Base-by-base conservation (phyloP, 2,329 filamentous ascomycete genomes). In the Monilinia polystroma region DNA sequence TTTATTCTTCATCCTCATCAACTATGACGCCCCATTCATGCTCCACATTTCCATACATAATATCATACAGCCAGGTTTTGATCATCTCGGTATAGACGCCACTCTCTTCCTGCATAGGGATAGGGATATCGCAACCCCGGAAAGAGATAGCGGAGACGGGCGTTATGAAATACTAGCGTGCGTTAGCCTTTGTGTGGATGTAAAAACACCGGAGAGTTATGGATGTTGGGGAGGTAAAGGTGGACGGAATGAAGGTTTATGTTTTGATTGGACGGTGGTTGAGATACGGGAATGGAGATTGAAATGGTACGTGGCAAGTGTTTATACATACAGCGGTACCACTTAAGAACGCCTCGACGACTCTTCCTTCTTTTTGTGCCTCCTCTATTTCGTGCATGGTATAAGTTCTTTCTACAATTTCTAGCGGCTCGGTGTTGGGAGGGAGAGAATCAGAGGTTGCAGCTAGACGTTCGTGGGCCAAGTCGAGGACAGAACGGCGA, bases 301-400 rank as follows among this genome's bases (percentile, higher is more conserved):
- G 14, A 18, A 57, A 23, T 41, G 41, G 52, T 45, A 43, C 8
- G 7, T 3, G n/a, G 57, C 29, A 38, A 11, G 62, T 12, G 12
- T 7, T 11, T 38, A 63, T 70, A 85, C 87, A 82, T 81, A 90
- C 88, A 67, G 93, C 93, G 69, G 93, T 97, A 18, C 93, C 93
- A 38, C 90, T 87, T 4, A 90, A 90, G 75, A 97, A 97, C 2
- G 91, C 85, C 80, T 97, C 93, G 8, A 97, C 77, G 52, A 97
- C 77, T 3, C 93, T 83, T 2, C 91, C 92, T 75, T 96, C 91
- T 52, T 84, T 80, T 45, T 86, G 80, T 0, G 93, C 93, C 75
- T 89, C 85, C 35, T 88, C 75, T 11, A 97, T 78, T 78, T 97
- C 93, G 38, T 83, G 79, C 76, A 97, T 96, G 26, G 87, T 92